Percentiles rank a stretch among this genome's conserved stretches.
These are phyloP conservation scores for Phytophthora sansomeana DNA, from an alignment of 352 stramenopile species.

Conservation along the genomic window DNA sequence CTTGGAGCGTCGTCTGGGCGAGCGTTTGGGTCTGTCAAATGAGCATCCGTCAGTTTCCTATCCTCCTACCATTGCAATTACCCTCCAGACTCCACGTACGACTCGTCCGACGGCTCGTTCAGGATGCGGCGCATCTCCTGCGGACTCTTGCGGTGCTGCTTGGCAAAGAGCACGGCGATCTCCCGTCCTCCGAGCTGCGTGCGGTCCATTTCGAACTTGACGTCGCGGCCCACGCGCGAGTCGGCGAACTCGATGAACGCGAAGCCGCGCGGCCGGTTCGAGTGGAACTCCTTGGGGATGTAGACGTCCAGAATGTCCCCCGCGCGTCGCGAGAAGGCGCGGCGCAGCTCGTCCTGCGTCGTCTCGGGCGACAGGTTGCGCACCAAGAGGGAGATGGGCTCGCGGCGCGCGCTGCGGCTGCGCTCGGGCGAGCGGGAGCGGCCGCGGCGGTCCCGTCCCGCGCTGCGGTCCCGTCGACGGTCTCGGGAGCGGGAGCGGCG, in stretches of 20 bases:
- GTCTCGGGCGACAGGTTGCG: slow-evolving; percentile 51
- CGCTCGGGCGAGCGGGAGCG: slow-evolving; percentile 45
- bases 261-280: slow-evolving; percentile 76
- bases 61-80: neutral
- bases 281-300: slow-evolving; percentile 66
- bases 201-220: slow-evolving; percentile 83
- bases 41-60: neutral
- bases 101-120: slow-evolving; percentile 26
- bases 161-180: slow-evolving; percentile 81
- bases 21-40: slow-evolving; percentile 21
- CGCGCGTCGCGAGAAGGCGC: slow-evolving; percentile 53
- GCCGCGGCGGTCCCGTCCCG: slow-evolving; percentile 25
- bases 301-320: slow-evolving; percentile 75
- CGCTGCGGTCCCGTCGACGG: slow-evolving; percentile 21
- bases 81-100: slow-evolving; percentile 13
- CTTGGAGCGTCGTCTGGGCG: slow-evolving; percentile 33
- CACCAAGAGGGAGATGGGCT: slow-evolving; percentile 61
- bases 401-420: slow-evolving; percentile 12
- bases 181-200: slow-evolving; percentile 69
- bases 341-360: slow-evolving; percentile 51
- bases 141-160: slow-evolving; percentile 81
- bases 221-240: slow-evolving; percentile 62
- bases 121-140: slow-evolving; percentile 71
- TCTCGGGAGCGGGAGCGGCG: slow-evolving; percentile 48
- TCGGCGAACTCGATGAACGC: slow-evolving; percentile 86